Evolutionary conservation across 2,329 filamentous ascomycete genomes (phyloP), one percentile per base, ranked within the genome.

Genomic region (Alternaria hordeiaustralica): DNA sequence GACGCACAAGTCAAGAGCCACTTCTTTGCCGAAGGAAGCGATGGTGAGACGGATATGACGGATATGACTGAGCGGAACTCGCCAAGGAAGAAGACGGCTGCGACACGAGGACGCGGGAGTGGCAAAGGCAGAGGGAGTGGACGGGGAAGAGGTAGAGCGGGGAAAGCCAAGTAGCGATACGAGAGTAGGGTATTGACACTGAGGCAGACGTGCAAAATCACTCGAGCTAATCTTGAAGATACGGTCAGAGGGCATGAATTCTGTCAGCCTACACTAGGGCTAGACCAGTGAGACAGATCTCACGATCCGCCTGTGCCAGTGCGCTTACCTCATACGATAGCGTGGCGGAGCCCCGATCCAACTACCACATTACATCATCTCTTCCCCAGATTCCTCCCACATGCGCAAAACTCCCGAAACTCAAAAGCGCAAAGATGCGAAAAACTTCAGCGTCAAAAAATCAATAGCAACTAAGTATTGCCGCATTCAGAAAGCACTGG

Each of bases 21-120:
- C 53, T 79, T 75, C 36, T 79, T 78, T 59, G 74, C 71, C 11
- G 64, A 74, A 51, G 66, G 55, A 5, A 78, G 71, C 58, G 76
- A 77, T 26, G 75, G 68, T 13, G 77, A 78, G 63, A 79, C 77
- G 9, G 77, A 79, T 69, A 59, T 72, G 44, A 71, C 71, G 7
- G 72, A 75, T 59, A 53, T 71, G 50, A 70, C 69, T 15, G 71
- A 72, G 46, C 66, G 67, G 13, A 55, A 64, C 11, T 74, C 72
- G 45, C 71, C 69, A 20, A 70, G 66, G 58, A 71, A 71, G 56
- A 55, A 55, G 15, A 43, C 36, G 36, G 15, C 18, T 30, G 47
- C 36, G 15, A 50, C 30, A 36, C 49, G 43, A 49, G 55, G 63
- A 41, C 28, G 55, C 15, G 56, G 55, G 44, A 57, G 53, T 12